A percentile compares a stretch with the other conserved stretches of the same genome.
phyloP scores from a whole-genome alignment of 2,329 filamentous ascomycete species.

The Cladorrhinum sp. region DNA sequence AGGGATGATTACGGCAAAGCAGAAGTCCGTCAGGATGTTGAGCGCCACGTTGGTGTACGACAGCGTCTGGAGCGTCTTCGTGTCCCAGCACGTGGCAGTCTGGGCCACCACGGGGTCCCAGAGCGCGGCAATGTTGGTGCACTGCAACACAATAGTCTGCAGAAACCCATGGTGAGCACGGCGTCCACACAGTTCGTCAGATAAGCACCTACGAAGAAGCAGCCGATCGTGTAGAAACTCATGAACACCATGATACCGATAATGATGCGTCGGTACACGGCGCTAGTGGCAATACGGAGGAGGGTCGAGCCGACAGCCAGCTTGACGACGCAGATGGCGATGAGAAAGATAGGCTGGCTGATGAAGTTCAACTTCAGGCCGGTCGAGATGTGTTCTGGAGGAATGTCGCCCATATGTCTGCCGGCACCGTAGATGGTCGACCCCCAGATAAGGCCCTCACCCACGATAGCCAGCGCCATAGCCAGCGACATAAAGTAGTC shows the following conservation, averaged over 20 bases:
- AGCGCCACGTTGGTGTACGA: conserved; percentile 41
- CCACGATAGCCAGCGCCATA: conserved; percentile 35
- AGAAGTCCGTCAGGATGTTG: conserved; percentile 32
- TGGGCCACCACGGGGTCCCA: conserved; percentile 42
- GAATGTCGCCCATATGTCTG: conserved; percentile 42
- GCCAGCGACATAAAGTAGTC: conserved; percentile 32
- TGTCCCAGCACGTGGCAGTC: conserved; percentile 44
- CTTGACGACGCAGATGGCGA: conserved; percentile 42
- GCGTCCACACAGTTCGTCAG: no score
- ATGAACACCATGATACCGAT: conserved; percentile 38
- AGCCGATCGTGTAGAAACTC: conserved; percentile 32
- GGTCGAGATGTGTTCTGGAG: conserved; percentile 31
- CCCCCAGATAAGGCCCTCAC: conserved; percentile 39
- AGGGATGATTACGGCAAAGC: conserved; percentile 29
- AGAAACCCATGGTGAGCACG: no score
- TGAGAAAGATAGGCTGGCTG: conserved; percentile 43
- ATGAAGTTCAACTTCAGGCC: conserved; percentile 44
- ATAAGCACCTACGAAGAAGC: conserved; percentile 36
- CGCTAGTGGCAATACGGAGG: conserved; percentile 39
- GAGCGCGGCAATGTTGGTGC: conserved; percentile 42
- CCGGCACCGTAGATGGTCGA: conserved; percentile 45
- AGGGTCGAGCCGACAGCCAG: conserved; percentile 42
- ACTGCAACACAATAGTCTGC: conserved; percentile 49
- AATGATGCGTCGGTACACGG: conserved; percentile 37
- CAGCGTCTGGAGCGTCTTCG: conserved; percentile 38